Evolutionary conservation across 345 rosid genomes (phyloP).

Genomic region (Eucalyptus marginata): DNA sequence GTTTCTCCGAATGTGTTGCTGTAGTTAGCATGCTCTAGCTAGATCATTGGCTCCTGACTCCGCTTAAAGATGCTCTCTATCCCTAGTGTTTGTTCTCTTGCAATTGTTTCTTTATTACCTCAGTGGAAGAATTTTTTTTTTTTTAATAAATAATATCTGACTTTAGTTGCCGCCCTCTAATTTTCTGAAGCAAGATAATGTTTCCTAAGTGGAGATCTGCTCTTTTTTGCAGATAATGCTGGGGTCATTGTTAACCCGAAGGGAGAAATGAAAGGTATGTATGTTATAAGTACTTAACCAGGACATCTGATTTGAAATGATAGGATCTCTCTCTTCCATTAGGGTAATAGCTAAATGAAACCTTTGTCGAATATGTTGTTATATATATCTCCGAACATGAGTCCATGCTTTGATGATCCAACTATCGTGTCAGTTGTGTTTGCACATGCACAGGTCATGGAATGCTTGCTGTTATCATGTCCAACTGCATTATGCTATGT

Average conservation of each 20-base stretch:
- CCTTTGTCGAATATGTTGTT: neutral
- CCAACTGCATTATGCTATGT: neutral
- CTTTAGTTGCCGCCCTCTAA: neutral
- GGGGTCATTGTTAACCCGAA: slow-evolving; percentile 77
- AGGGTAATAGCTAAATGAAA: neutral
- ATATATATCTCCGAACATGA: neutral
- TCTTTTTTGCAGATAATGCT: slow-evolving; percentile 44
- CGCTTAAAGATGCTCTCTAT: neutral
- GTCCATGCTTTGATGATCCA: neutral
- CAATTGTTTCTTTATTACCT: neutral
- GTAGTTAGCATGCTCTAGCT: neutral
- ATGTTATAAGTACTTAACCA: neutral
- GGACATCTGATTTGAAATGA: neutral
- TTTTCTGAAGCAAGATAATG: neutral
- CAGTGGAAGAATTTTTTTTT: neutral
- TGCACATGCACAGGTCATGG: neutral
- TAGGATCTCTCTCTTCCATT: neutral
- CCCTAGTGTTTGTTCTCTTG: neutral
- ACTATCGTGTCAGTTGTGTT: neutral
- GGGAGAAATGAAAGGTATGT: slow-evolving; percentile 77
- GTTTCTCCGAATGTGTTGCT: neutral
- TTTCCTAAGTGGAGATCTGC: neutral
- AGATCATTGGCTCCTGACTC: neutral
- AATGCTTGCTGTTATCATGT: neutral
- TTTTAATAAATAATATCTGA: neutral